Base-by-base conservation (phyloP, 371 early-diverging fungal genomes). In the Mortierella sp. region DNA sequence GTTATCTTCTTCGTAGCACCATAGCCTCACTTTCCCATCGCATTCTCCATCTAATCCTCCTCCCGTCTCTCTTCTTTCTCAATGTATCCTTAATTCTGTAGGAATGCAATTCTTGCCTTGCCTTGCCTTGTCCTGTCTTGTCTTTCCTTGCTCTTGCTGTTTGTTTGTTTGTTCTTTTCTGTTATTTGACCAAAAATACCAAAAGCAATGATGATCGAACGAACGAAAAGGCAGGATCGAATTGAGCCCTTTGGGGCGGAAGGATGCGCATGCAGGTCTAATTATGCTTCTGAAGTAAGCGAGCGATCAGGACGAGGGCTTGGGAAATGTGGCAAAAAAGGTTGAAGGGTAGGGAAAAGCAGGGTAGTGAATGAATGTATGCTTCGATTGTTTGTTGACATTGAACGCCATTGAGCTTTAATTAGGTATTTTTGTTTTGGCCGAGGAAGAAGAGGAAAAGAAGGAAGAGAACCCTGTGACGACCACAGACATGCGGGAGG, bases 241-340 rank as follows among this genome's bases (percentile, higher is more conserved):
- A 14, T 2, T 50, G 50, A 69, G 24, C 10, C 24, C 24, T 43
- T 21, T 34, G 6, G 46, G 54, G 26, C 37, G 34, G 34, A 24
- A 44, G n/a, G 6, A 37, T n/a, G 31, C 5, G 19, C 5, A 31
- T 72, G 37, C 34, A 37, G 31, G 11, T 34, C 51, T 24, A 55
- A n/a, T 51, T 37, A 55, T 54, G 59, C 64, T 74, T 74, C 59
- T 74, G 74, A 74, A 64, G 74, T 74, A 74, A 74, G 74, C 74
- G 74, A 26, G 5, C 9, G 57, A 24, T 43, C 26, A n/a, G 37
- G 44, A 2, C 28, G 28, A 59, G 31, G 50, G 50, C 50, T 50
- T 50, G 50, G 50, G 50, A 50, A 37, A 37, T 19, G 37, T 10
- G 26, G 8, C 9, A 24, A 24, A 28, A 13, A 9, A 13, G 28